These are phyloP conservation scores for Triangularia verruculosa DNA, from an alignment of 2,329 filamentous ascomycete genomes.

Conservation along the genomic window DNA sequence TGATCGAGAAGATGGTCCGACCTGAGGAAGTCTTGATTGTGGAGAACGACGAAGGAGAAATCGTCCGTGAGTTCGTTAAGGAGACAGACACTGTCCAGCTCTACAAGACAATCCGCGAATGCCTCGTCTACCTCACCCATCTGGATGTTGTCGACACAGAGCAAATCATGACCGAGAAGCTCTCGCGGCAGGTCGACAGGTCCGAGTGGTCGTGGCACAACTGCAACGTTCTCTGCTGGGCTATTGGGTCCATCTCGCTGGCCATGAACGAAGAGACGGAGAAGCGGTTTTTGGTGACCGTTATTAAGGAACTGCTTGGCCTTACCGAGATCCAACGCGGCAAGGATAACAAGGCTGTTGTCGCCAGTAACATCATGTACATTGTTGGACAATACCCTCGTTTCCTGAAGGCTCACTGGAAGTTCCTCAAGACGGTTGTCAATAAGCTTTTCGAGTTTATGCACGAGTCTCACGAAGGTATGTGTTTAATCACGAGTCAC, in stretches of 20 bases:
- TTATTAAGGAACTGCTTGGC: constrained; percentile 96
- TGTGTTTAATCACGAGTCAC: constrained; percentile 28
- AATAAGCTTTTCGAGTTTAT: constrained; percentile 99
- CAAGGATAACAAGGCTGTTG: constrained; percentile 99
- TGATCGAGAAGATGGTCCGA: constrained; percentile 99
- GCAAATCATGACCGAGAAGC: constrained; percentile 98
- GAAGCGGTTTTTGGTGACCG: constrained; percentile 95
- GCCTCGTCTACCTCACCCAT: constrained; percentile 94
- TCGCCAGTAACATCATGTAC: constrained; percentile 99
- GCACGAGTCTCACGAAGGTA: constrained; percentile 98
- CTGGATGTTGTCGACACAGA: constrained; percentile 96
- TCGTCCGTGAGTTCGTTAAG: constrained; percentile 98
- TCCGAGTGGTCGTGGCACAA: constrained; percentile 99
- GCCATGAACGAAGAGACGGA: constrained; percentile 99
- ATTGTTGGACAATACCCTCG: constrained; percentile 98
- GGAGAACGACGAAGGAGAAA: constrained; percentile 99
- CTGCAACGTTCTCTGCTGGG: constrained; percentile 99
- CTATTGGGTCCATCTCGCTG: constrained; percentile 95
- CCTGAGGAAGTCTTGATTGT: constrained; percentile 98
- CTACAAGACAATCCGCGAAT: constrained; percentile 98
- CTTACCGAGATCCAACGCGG: constrained; percentile 99
- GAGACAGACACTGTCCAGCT: constrained; percentile 98
- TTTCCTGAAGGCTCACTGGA: constrained; percentile 99
- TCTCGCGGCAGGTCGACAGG: constrained; percentile 91
- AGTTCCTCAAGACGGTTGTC: constrained; percentile 98